A percentile compares a stretch with the other conserved stretches of the same genome.
phyloP scores from a whole-genome alignment of 805 yeast genomes.

The Suhomyces faveliae region DNA sequence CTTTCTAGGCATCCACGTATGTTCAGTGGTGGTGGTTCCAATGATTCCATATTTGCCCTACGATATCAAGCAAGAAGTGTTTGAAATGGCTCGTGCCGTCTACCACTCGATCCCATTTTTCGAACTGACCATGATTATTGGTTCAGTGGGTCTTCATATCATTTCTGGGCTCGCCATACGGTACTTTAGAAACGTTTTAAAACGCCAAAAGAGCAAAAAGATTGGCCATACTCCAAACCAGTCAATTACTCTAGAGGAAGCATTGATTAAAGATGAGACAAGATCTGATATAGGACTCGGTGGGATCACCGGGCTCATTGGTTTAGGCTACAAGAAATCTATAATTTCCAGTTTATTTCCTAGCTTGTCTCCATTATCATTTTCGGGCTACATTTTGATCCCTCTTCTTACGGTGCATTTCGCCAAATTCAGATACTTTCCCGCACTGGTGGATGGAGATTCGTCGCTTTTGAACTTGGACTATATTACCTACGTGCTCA shows the following conservation, averaged over 20 bases:
- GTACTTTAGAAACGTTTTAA: conserved; percentile 20
- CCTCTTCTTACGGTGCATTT: conserved; percentile 49
- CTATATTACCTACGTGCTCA: conserved; percentile 42
- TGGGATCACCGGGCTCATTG: conserved; percentile 55
- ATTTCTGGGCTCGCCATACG: conserved; percentile 51
- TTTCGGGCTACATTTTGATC: conserved; percentile 57
- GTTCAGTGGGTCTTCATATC: conserved; percentile 49
- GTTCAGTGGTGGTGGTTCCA: conserved; percentile 57
- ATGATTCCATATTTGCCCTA: conserved; percentile 36
- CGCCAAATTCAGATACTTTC: conserved; percentile 46
- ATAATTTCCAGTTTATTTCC: conserved; percentile 42
- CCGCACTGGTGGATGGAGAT: conserved; percentile 62
- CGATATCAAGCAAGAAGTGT: conserved; percentile 48
- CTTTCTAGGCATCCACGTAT: conserved; percentile 57
- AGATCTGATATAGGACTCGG: conserved; percentile 58
- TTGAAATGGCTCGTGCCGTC: conserved; percentile 59
- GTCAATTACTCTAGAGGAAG: conserved; percentile 13
- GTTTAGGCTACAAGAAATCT: conserved; percentile 52
- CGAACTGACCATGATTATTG: conserved; percentile 50
- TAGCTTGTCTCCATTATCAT: conserved; percentile 51
- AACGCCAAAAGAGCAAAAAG: conserved; percentile 26
- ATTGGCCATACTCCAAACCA: conserved; percentile 1
- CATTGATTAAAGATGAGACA: conserved; percentile 28
- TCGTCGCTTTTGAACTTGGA: conserved; percentile 53
- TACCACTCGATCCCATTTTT: conserved; percentile 52